Percentiles rank a stretch among this genome's conserved stretches.
These are phyloP conservation scores for Aureobasidium mangrovei DNA, from an alignment of 2,329 filamentous ascomycete species.

Conservation along the genomic window DNA sequence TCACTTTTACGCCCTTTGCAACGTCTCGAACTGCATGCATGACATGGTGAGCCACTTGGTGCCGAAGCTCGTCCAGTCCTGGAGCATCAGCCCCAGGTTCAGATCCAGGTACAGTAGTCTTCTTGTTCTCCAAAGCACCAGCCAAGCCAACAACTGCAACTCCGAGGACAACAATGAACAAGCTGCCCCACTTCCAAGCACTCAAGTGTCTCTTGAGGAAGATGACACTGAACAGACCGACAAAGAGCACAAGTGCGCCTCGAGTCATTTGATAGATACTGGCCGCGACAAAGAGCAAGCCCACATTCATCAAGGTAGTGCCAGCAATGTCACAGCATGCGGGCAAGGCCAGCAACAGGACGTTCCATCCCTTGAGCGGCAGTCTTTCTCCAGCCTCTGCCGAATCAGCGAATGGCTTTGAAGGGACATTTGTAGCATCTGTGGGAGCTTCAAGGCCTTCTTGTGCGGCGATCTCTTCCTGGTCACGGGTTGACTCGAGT, in stretches of 20 bases:
- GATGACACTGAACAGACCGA: slow-evolving; percentile 87
- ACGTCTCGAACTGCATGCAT: slow-evolving; percentile 11
- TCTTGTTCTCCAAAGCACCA: slow-evolving; percentile 67
- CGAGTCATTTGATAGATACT: slow-evolving; percentile 99
- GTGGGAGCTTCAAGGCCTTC: slow-evolving; percentile 17
- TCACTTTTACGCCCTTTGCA: slow-evolving; percentile 30
- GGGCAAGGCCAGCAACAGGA: slow-evolving; percentile 71
- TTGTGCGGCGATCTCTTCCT: not conserved
- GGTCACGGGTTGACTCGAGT: not conserved
- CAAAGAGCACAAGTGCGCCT: slow-evolving; percentile 88
- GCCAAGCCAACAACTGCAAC: slow-evolving; percentile 86
- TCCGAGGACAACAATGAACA: slow-evolving; percentile 78
- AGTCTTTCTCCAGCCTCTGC: slow-evolving; percentile 31
- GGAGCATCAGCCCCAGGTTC: slow-evolving; percentile 20
- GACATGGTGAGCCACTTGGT: not conserved
- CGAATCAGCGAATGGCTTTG: slow-evolving; percentile 44
- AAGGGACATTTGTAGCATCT: slow-evolving; percentile 32
- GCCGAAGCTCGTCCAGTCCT: not conserved
- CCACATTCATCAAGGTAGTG: slow-evolving; percentile 95
- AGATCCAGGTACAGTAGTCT: slow-evolving; percentile 29
- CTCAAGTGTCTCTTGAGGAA: slow-evolving; percentile 74
- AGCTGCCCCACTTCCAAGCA: slow-evolving; percentile 85
- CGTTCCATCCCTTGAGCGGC: slow-evolving; percentile 58
- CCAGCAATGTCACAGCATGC: slow-evolving; percentile 90
- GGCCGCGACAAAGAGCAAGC: slow-evolving; percentile 83